Evolutionary conservation across 2,329 filamentous ascomycete species (phyloP), one percentile per base, ranked within the genome.

Genomic region (Colletotrichum liaoningense): DNA sequence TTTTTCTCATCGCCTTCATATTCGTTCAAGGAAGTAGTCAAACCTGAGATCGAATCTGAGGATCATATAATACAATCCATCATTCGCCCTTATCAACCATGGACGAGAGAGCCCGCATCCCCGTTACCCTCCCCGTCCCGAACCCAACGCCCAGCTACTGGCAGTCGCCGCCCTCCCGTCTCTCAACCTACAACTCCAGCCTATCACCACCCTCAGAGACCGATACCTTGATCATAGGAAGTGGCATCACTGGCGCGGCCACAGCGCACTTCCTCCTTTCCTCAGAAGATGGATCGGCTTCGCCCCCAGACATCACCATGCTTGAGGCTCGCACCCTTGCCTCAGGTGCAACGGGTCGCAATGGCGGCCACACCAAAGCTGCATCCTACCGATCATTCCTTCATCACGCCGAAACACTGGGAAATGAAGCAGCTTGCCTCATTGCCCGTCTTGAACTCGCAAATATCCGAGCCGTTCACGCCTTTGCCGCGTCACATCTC

Each of bases 391-490:
- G 87, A 28, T 85, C 85, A 22, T 92, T 91, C 74, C 73, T 84
- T 4, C 80, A 84, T 38, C 85, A 91, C 76, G 80, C 81, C 2
- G 73, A 81, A 14, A 78, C 81, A 6, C 79, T 87, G n/a, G 89
- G 89, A 11, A 81, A 82, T 19, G 82, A 82, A 1, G 85, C 86
- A 58, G 90, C 90, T 2, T 80, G 84, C 22, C 83, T 86, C 75
- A 86, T 89, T 66, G 87, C 86, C 2, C 83, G 83, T 11, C 83
- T 90, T 57, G 88, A 90, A 78, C 86, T 86, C 55, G 82, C 83
- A 54, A 88, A 86, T 76, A 89, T 92, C 68, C 80, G 83, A 30
- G 86, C 85, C n/a, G 86, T 90, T 11, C 90, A 92, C 77, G 79
- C 78, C 0, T 87, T 92, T 73, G 88, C 89, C 0, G 78, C 79